Base-by-base conservation (phyloP, 306 rosid species). In the Comarum palustre region DNA sequence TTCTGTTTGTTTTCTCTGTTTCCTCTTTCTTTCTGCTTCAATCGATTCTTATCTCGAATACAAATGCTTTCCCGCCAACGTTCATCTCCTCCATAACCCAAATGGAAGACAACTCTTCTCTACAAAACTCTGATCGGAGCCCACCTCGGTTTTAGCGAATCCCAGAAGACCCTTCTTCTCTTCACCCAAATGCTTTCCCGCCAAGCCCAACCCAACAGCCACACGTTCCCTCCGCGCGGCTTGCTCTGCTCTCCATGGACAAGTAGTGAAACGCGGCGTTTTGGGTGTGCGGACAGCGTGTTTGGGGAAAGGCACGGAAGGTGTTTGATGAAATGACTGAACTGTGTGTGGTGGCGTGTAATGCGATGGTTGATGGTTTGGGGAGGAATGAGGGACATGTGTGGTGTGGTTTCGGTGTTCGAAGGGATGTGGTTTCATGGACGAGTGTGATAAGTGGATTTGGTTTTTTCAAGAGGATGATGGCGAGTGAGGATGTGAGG, bases 361-460 rank as follows among this genome's bases (percentile, higher is more conserved):
- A 90, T 65, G 90, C 93, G 7, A 84, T 93, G 90, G 74, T 90
- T 64, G 85, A 84, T 78, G 90, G 90, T 52, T 78, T 83, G 46
- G 85, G 78, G 51, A 75, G 79, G 32, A 89, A 89, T 82, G 97
- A n/a, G 86, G 47, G 66, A 86, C 11, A 74, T 85, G 92, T 88
- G 82, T 31, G 82, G 86, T 68, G 90, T 92, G 48, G 24, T 86
- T 70, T 78, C 52, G 1, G 79, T 90, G 24, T 87, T 93, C 38
- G 63, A 71, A 54, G 11, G 68, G 97, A 90, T 75, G 96, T 90
- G 74, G 83, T 85, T 74, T 83, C 98, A 0, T 93, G 94, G 97
- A 87, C 92, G 19, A 85, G 84, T 66, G 52, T 93, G 57, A 81
- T 86, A 20, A 81, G 86, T 72, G 97, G 98, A 38, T 87, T 87